These are phyloP conservation scores for Mycena maculata DNA, from an alignment of 768 basidiomycete genomes.

Conservation along the genomic window DNA sequence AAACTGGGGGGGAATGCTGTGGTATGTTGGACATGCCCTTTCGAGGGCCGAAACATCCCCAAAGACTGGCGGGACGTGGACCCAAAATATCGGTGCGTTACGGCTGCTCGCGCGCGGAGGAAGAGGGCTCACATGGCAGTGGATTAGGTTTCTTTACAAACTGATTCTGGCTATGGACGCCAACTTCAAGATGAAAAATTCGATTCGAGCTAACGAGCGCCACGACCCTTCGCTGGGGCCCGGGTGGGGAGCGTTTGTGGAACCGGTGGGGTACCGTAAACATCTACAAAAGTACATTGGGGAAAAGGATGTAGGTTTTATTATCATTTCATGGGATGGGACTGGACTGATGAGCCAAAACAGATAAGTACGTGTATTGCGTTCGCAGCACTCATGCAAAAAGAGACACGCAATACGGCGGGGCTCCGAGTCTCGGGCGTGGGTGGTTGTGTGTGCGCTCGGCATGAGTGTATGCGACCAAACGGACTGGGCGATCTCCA, in stretches of 20 bases:
- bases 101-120: too few relatives aligned
- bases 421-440: conserved; percentile 26
- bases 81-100: conserved; percentile 4
- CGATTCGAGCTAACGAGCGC: background rate
- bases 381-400: conserved; percentile 32
- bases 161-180: conserved; percentile 40
- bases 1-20: conserved; percentile 27
- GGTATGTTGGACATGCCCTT: conserved; percentile 38
- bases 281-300: conserved; percentile 13
- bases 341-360: background rate
- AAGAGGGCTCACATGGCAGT: too few relatives aligned
- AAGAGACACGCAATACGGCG: conserved; percentile 28
- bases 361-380: conserved; percentile 32
- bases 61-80: conserved; percentile 22
- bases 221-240: conserved; percentile 24
- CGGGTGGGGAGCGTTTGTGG: conserved; percentile 21
- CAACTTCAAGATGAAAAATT: conserved; percentile 41
- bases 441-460: conserved; percentile 27
- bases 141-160: conserved; percentile 37
- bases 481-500: too few relatives aligned
- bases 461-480: conserved; percentile 20
- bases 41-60: conserved; percentile 33
- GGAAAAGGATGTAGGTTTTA: conserved; percentile 11
- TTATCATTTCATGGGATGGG: too few relatives aligned
- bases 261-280: background rate